Evolutionary conservation across 1,284 basidiomycete species (phyloP).

Genomic region (Earliella scabrosa): DNA sequence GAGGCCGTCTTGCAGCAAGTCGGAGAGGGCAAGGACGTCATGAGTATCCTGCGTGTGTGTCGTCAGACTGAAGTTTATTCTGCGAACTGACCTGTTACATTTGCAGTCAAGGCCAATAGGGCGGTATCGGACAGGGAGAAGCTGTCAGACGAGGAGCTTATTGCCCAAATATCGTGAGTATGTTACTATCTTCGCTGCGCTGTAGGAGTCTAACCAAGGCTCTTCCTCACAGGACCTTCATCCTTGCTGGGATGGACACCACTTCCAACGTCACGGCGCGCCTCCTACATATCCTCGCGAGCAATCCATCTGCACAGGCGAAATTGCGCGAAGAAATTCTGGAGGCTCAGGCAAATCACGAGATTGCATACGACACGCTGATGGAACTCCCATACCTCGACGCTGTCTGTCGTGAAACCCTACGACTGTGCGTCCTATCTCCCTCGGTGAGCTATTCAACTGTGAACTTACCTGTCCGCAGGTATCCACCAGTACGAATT

Average conservation of each 20-base stretch:
- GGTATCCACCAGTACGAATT: background rate
- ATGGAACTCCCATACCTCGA: constrained; percentile 38
- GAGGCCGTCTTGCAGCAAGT: constrained; percentile 32
- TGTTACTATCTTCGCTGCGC: background rate
- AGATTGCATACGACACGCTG: constrained; percentile 34
- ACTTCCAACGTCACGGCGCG: constrained; percentile 34
- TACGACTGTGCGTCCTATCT: constrained; percentile 27
- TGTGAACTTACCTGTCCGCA: background rate
- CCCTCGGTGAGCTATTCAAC: background rate
- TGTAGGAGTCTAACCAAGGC: too few relatives aligned
- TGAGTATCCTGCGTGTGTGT: constrained; percentile 46
- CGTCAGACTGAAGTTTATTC: background rate
- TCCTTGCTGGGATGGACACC: constrained; percentile 35
- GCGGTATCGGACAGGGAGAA: constrained; percentile 25
- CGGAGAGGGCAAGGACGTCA: constrained; percentile 47
- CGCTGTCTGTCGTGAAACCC: constrained; percentile 37
- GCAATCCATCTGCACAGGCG: constrained; percentile 4
- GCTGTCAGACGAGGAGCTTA: constrained; percentile 26
- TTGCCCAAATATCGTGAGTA: constrained; percentile 32
- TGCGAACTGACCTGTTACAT: background rate
- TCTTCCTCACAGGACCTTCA: constrained; percentile 23
- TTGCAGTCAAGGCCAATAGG: constrained; percentile 32
- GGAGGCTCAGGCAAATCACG: constrained; percentile 16
- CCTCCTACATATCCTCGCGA: constrained; percentile 27
- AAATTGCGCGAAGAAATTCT: constrained; percentile 30